Evolutionary conservation across 257 asterid genomes (phyloP), one percentile per base, ranked within the genome.

Genomic region (Nicotiana otophora): DNA sequence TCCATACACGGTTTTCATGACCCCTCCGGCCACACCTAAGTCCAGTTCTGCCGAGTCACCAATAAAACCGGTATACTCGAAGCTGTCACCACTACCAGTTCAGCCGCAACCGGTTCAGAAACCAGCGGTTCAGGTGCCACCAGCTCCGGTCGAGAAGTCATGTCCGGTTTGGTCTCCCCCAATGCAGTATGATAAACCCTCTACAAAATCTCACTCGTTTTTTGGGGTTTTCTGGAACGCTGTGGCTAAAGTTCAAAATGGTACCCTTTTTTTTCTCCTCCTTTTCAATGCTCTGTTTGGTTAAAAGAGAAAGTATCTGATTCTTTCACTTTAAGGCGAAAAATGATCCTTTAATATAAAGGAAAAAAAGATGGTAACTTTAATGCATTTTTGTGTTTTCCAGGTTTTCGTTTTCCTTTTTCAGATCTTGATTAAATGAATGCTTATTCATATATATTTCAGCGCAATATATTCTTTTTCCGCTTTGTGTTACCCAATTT

Each of bases 121-220:
- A 34, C 83, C 86, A 85, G 88, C 88, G 10, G 86, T 87, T 84
- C 78, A 81, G 68, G 69, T 76, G 51, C 11, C 51, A 2, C 12
- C 51, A 42, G 51, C 51, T 42, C 51, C 51, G 80, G 88, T 89
- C n/a, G 89, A 85, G 54, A 83, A 86, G 62, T 90, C 96, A 48
- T 96, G 94, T 6, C 92, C 94, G 78, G 98, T 96, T 69, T 92
- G 91, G 97, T 98, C 96, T 54, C 99, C 99, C 39, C 98, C 99
- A 0, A 91, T 91, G n/a, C 97, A 92, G 84, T 89, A 87, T 46
- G 81, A 84, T n/a, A 86, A 84, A 33, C 51, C 86, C 16, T 53
- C 88, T 48, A 82, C 64, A 84, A 88, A 78, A 80, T 69, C 88
- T 55, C 84, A 88, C 61, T 91, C 94, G 39, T 77, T 90, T 33